Base-by-base conservation (phyloP, 2,329 filamentous ascomycete genomes). In the Trichoderma afroharzianum region DNA sequence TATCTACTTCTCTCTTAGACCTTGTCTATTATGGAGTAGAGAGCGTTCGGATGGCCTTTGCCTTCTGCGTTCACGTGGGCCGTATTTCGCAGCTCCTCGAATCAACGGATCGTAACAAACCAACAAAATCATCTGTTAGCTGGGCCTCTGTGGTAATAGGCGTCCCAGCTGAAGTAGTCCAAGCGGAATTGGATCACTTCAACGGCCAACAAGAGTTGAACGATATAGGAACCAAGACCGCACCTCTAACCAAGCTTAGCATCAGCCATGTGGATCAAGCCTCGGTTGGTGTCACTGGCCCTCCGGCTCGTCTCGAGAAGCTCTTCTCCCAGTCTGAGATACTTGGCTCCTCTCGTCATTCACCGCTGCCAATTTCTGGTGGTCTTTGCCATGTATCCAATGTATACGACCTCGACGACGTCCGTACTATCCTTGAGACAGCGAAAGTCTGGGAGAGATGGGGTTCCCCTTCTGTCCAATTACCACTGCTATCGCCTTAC, bases 41-140 rank as follows among this genome's bases (percentile, higher is more conserved):
- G 64, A 80, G 78, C 1, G 75, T 85, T 2, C 79, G 83, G 0
- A 39, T 81, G 1, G 83, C 86, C 1, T 87, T 87, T 71, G 79
- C 85, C 1, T 76, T 87, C 4, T 85, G 85, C 1, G 75, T 86
- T 2, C 75, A 80, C 4, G 84, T 87, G 0, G 73, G 81, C n/a
- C 76, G 78, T 3, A 76, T 85, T 1, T 86, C 85, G 0, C 75
- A 81, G 43, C 80, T 82, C 28, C 73, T 87, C 5, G 78, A 87
- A 21, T 21, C 21, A 26, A 39, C 59, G 0, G 33, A 36, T 71
- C 70, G 81, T 18, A 79, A 78, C 2, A 78, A 80, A 21, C 2
- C 36, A 7, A 18, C 68, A 24, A 72, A 70, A 4, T 43, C 72
- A 1, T 72, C 74, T 0, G 80, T 82, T 28, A 79, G 75, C 26